Evolutionary conservation across 805 yeast species (phyloP), one percentile per base, ranked within the genome.

Genomic region (Cyberlindnera nakhonratchasimensis): DNA sequence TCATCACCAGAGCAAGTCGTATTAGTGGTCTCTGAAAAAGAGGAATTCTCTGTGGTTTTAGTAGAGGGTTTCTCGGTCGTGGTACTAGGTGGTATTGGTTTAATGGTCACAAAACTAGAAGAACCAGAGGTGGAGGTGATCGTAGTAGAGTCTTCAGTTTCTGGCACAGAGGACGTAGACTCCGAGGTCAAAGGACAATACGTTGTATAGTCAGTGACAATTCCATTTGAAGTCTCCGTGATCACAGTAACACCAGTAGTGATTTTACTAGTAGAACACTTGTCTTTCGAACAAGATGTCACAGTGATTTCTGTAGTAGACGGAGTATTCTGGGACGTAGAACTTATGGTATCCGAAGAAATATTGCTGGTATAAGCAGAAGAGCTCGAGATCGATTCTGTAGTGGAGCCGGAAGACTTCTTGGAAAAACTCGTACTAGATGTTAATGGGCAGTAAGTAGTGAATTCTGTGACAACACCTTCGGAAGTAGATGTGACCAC

Each of bases 201-300:
- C 8, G 61, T 58, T 5, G 59, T 57, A 30, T 43, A 51, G 40
- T 42, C 46, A 21, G 58, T 54, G 13, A 52, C 50, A n/a, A 41
- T 59, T 46, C 66, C 67, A 53, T 55, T 40, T 20, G 55, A 53
- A 34, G 69, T 64, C 25, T 57, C 57, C 23, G 69, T 66, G 29
- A 64, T 61, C 34, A 63, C 58, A 18, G 51, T 37, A 7, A 49
- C 46, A 20, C 42, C 33, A 17, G 54, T 49, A 2, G 50, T 30
- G 10, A 49, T 29, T 6, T 37, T 22, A 5, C 51, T 39, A 4
- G 37, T 21, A 5, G 34, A 14, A 18, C 59, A 53, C 2, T 17
- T 18, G 9, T 43, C 25, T 0, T 39, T 34, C n/a, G 42, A 34
- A 28, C 59, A 55, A 12, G 51, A 47, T 5, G 54, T 51, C 13